These are phyloP conservation scores for Senna siamea DNA, from an alignment of 306 rosid species.

Conservation along the genomic window DNA sequence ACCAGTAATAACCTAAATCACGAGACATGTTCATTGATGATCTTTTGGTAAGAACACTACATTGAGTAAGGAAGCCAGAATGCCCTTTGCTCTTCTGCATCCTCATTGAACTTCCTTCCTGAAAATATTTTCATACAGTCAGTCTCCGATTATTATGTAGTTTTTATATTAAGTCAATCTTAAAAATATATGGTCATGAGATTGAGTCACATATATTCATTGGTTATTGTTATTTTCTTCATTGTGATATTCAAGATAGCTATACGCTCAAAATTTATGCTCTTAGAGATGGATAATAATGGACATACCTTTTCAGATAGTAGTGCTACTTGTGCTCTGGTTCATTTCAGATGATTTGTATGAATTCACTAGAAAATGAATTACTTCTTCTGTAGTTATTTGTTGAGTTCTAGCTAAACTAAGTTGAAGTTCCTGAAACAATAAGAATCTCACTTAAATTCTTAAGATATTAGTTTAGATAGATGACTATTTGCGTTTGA, in stretches of 20 bases:
- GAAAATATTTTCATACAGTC: no score
- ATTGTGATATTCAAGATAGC: no score
- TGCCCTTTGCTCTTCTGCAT: constrained; percentile 43
- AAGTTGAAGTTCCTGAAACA: constrained; percentile 15
- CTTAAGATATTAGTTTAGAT: neutral
- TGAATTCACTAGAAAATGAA: constrained; percentile 2
- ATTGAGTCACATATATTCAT: no score
- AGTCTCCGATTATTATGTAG: no score
- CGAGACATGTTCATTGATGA: constrained; percentile 71
- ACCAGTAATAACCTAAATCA: constrained; percentile 70
- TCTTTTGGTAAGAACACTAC: constrained; percentile 57
- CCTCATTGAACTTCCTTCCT: constrained; percentile 45
- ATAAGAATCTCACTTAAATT: neutral
- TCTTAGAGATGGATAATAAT: no score
- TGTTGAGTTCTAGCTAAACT: neutral
- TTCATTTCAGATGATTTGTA: constrained; percentile 29
- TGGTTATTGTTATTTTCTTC: no score
- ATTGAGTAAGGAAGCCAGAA: constrained; percentile 57
- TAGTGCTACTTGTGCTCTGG: constrained; percentile 20
- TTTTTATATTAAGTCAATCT: no score
- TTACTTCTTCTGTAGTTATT: constrained; percentile 32
- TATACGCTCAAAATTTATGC: no score
- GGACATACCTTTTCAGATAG: constrained; percentile 38
- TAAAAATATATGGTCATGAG: no score
- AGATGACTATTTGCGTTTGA: no score